Percentiles rank a stretch among this genome's conserved stretches.
These are phyloP conservation scores for Trametes gibbosa DNA, from an alignment of 768 basidiomycete genomes.

Conservation along the genomic window DNA sequence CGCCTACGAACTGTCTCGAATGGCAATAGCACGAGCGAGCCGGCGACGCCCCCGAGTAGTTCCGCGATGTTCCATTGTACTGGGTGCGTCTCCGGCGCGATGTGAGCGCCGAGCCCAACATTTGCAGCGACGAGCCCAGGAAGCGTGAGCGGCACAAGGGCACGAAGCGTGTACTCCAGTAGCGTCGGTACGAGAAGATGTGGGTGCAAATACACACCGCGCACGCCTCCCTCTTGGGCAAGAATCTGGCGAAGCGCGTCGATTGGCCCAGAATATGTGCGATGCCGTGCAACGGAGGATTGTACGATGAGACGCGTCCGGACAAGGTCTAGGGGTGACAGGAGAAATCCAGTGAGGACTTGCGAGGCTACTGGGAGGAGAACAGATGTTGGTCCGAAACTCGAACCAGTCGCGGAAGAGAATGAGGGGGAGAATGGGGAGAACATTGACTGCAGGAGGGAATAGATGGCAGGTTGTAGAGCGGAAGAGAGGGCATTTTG, in stretches of 20 bases:
- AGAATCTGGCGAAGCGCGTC: conserved; percentile 78
- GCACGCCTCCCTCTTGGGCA: conserved; percentile 76
- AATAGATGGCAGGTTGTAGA: conserved; percentile 77
- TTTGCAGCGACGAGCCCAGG: conserved; percentile 66
- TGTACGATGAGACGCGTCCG: conserved; percentile 89
- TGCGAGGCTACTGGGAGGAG: conserved; percentile 82
- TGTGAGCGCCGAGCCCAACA: conserved; percentile 49
- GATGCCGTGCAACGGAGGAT: conserved; percentile 63
- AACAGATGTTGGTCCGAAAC: conserved; percentile 29
- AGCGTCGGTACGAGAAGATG: conserved; percentile 86
- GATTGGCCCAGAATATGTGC: conserved; percentile 72
- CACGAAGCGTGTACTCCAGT: conserved; percentile 85
- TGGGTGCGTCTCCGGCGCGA: conserved; percentile 81
- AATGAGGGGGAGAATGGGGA: conserved; percentile 46
- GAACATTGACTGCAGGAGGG: conserved; percentile 68
- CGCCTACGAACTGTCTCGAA: conserved; percentile 91
- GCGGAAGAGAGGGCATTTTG: conserved; percentile 74
- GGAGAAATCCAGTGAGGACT: conserved; percentile 78
- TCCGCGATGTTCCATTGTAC: conserved; percentile 78
- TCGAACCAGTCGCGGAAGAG: conserved; percentile 38
- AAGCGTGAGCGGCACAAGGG: conserved; percentile 78
- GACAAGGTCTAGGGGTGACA: conserved; percentile 87
- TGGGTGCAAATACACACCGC: conserved; percentile 82
- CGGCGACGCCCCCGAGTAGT: conserved; percentile 65
- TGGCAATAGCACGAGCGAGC: conserved; percentile 80